phyloP scores from a whole-genome alignment of 495 filamentous ascomycete genomes.

The Barbatosphaeria neglecta region DNA sequence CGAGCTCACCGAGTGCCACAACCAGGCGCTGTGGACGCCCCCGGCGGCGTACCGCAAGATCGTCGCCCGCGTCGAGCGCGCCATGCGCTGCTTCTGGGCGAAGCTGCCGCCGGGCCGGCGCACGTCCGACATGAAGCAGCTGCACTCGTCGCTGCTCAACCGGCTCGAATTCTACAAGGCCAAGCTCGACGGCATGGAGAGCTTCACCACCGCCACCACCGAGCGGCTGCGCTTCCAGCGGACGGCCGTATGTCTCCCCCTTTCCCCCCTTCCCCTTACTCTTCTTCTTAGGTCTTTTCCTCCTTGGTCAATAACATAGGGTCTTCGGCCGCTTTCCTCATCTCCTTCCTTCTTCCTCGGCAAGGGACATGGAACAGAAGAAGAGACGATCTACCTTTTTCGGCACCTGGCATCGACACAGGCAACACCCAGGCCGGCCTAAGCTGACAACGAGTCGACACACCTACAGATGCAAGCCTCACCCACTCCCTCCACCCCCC shows the following conservation, averaged over 20 bases:
- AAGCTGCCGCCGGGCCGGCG: conserved; percentile 1
- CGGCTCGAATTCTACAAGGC: conserved; percentile 40
- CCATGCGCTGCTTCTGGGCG: conserved; percentile 30
- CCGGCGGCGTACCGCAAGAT: conserved; percentile 45
- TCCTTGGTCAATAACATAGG: too few species aligned
- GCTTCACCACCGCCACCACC: conserved; percentile 41
- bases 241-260: conserved; percentile 31
- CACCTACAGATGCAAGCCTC: not conserved
- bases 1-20: conserved; percentile 45
- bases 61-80: conserved; percentile 24
- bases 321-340: not conserved
- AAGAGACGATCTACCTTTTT: too few species aligned
- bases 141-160: conserved; percentile 31
- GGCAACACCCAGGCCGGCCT: too few species aligned
- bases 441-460: not conserved
- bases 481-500: not conserved
- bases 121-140: conserved; percentile 15
- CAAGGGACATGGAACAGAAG: too few species aligned
- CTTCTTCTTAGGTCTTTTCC: not conserved
- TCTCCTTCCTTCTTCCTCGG: not conserved
- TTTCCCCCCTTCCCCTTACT: not conserved
- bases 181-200: conserved; percentile 44
- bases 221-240: conserved; percentile 41
- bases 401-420: too few species aligned
- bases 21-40: conserved; percentile 44